These are phyloP conservation scores for Verticillium tricorpus DNA, from an alignment of 2,329 filamentous ascomycete species.

Conservation along the genomic window DNA sequence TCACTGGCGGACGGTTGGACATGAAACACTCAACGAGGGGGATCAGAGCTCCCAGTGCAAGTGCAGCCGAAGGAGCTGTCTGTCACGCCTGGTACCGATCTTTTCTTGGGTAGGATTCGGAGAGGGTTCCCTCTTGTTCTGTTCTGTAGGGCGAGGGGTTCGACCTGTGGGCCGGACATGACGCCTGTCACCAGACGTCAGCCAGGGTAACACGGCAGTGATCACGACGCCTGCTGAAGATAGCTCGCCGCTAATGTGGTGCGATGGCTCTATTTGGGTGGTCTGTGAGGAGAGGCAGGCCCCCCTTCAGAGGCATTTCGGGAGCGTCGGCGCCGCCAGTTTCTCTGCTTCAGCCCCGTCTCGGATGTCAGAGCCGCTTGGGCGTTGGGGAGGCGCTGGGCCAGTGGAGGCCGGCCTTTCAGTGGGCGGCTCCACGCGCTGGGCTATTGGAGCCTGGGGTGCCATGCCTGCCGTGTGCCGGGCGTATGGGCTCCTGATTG, in stretches of 20 bases:
- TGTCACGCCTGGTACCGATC: background rate
- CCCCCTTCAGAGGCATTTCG: background rate
- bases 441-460: background rate
- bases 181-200: background rate
- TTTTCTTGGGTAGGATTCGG: background rate
- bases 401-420: background rate
- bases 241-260: background rate
- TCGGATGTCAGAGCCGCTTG: background rate
- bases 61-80: background rate
- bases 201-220: background rate
- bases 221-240: background rate
- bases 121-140: background rate
- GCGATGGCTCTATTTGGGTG: background rate
- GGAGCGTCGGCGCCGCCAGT: background rate
- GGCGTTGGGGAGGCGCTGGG: background rate
- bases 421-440: background rate
- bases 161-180: background rate
- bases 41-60: background rate
- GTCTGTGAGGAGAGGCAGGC: background rate
- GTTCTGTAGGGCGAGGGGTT: too few relatives aligned
- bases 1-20: background rate
- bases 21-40: background rate
- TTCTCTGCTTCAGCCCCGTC: background rate
- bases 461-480: background rate
- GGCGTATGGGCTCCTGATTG: background rate